Percentiles rank a stretch among this genome's conserved stretches.
phyloP scores from a whole-genome alignment of 2,329 filamentous ascomycete genomes.

The Aureobasidium subglaciale region DNA sequence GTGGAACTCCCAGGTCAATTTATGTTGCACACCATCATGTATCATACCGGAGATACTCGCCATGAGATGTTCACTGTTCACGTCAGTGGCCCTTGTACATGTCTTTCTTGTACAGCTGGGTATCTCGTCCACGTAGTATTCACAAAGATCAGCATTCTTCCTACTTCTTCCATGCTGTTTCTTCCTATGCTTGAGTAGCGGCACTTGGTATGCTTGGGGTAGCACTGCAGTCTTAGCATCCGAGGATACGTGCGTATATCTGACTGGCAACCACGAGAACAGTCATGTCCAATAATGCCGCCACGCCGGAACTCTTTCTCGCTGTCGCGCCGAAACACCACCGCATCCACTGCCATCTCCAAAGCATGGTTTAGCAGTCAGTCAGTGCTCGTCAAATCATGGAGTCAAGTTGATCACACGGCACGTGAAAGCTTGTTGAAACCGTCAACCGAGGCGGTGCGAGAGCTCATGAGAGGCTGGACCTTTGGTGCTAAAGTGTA shows the following conservation, averaged over 20 bases:
- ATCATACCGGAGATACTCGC: background rate
- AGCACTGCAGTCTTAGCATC: constrained; percentile 3
- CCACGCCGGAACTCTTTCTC: background rate
- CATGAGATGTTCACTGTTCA: background rate
- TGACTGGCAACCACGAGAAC: background rate
- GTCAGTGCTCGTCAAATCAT: background rate
- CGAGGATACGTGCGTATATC: background rate
- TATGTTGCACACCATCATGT: background rate
- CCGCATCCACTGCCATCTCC: background rate
- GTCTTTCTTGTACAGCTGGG: background rate
- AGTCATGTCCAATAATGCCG: background rate
- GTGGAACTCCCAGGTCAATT: background rate
- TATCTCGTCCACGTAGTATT: background rate
- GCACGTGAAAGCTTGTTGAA: background rate
- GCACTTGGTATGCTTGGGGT: constrained; percentile 5
- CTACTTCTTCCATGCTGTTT: background rate
- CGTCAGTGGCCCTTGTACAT: background rate
- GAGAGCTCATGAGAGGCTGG: background rate
- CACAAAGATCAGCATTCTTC: background rate
- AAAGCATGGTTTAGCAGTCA: background rate
- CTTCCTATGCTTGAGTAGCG: background rate
- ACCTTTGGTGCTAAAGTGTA: background rate
- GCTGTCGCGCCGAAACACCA: background rate
- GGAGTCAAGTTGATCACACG: background rate
- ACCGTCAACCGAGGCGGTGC: background rate